Evolutionary conservation across 257 asterid species (phyloP).

Genomic region (Nicotiana attenuata): DNA sequence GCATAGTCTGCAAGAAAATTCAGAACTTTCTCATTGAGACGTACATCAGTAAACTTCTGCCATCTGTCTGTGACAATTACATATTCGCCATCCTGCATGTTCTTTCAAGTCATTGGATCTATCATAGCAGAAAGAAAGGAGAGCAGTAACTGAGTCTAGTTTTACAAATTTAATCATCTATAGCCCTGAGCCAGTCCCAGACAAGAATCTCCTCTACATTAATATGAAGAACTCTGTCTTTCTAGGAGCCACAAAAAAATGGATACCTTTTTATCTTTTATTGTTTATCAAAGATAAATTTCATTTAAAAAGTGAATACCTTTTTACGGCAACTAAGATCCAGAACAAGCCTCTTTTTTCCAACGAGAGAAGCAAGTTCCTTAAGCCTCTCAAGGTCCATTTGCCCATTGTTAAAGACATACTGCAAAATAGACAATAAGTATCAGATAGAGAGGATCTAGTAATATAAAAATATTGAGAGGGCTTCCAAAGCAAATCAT

Average conservation of each 20-base stretch:
- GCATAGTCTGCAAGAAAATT: conserved; percentile 66
- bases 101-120: conserved; percentile 16
- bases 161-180: neutral
- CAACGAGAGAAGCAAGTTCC: conserved; percentile 67
- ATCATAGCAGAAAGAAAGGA: neutral
- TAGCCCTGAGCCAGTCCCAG: neutral
- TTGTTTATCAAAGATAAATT: neutral
- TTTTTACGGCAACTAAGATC: conserved; percentile 97
- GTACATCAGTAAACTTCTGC: conserved; percentile 92
- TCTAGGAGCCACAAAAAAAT: neutral
- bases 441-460: conserved; percentile 13
- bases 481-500: neutral
- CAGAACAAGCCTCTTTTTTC: conserved; percentile 73
- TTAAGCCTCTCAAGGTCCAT: conserved; percentile 79
- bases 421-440: conserved; percentile 43
- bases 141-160: neutral
- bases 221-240: neutral
- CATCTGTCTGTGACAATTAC: conserved; percentile 95
- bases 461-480: conserved; percentile 8
- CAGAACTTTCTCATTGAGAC: conserved; percentile 60
- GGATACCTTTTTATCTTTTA: neutral
- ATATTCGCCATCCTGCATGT: conserved; percentile 58
- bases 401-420: conserved; percentile 76
- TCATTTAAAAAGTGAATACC: conserved; percentile 36
- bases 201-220: neutral